These are phyloP conservation scores for Exophiala sp. DNA, from an alignment of 2,329 filamentous ascomycete species.

Conservation along the genomic window DNA sequence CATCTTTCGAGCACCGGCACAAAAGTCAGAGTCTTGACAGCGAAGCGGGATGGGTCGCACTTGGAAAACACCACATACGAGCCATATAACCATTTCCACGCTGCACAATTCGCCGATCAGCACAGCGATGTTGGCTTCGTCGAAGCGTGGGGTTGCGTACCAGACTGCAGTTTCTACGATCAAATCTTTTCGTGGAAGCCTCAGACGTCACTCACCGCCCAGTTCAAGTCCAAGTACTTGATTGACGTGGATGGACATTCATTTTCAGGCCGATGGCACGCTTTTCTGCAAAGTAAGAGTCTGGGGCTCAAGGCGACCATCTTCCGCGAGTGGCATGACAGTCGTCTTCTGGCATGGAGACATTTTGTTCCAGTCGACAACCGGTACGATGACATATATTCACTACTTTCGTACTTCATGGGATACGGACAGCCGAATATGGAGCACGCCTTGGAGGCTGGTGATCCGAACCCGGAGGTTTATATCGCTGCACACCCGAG, in stretches of 20 bases:
- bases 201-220: constrained; percentile 31
- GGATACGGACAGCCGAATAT: constrained; percentile 32
- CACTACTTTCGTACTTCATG: constrained; percentile 50
- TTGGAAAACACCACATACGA: constrained; percentile 28
- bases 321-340: constrained; percentile 55
- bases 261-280: constrained; percentile 41
- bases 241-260: constrained; percentile 40
- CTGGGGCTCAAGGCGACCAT: constrained; percentile 53
- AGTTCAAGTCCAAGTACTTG: constrained; percentile 38
- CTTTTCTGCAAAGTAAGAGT: constrained; percentile 46
- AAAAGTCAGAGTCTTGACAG: constrained; percentile 31
- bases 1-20: constrained; percentile 26
- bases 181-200: constrained; percentile 30
- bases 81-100: constrained; percentile 30
- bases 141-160: constrained; percentile 36
- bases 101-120: constrained; percentile 33
- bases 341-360: constrained; percentile 49
- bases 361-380: constrained; percentile 55
- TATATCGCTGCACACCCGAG: constrained; percentile 34
- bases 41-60: constrained; percentile 19
- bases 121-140: constrained; percentile 40
- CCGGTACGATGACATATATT: constrained; percentile 49
- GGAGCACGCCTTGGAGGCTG: constrained; percentile 12
- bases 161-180: constrained; percentile 39
- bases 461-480: constrained; percentile 23